Conservation (phyloP, 2,329 filamentous ascomycete species). For the Ceratocystis lukuohia region DNA sequence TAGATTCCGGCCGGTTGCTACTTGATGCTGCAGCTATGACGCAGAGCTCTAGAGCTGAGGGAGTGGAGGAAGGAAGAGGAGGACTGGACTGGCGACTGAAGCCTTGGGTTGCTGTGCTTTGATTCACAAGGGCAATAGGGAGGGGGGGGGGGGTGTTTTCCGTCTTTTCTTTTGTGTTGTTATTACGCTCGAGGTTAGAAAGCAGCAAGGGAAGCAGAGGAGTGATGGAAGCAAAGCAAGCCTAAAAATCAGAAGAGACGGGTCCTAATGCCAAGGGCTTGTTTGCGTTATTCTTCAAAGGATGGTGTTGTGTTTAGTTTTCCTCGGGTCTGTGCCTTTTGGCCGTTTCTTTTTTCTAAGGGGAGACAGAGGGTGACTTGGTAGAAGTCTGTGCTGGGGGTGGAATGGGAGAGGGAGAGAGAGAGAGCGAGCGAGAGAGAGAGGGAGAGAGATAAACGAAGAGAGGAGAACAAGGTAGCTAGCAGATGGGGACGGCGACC, state of each 20-base stretch:
- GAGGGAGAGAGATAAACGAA: too few relatives aligned
- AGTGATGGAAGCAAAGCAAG: too few relatives aligned
- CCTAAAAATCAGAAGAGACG: too few relatives aligned
- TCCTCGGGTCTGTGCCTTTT: neutral
- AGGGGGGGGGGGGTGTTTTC: too few relatives aligned
- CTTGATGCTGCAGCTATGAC: constrained; percentile 4
- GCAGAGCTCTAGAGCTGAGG: neutral
- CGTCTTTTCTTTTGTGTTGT: too few relatives aligned
- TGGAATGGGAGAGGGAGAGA: neutral
- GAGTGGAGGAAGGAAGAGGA: neutral
- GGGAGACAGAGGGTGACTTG: too few relatives aligned
- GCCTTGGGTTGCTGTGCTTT: neutral
- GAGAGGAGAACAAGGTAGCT: too few relatives aligned
- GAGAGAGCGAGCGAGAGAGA: too few relatives aligned
- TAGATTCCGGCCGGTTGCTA: constrained; percentile 5
- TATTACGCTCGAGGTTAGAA: too few relatives aligned
- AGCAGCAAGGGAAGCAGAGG: too few relatives aligned
- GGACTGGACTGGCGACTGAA: neutral
- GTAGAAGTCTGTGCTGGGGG: neutral
- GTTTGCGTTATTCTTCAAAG: neutral
- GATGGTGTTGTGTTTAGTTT: neutral
- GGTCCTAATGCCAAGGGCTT: neutral
- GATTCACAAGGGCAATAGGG: neutral
- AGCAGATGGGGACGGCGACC: too few relatives aligned
- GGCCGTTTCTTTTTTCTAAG: too few relatives aligned